Conservation (phyloP, 2,329 filamentous ascomycete species). For the Aspergillus pseudoglaucus region DNA sequence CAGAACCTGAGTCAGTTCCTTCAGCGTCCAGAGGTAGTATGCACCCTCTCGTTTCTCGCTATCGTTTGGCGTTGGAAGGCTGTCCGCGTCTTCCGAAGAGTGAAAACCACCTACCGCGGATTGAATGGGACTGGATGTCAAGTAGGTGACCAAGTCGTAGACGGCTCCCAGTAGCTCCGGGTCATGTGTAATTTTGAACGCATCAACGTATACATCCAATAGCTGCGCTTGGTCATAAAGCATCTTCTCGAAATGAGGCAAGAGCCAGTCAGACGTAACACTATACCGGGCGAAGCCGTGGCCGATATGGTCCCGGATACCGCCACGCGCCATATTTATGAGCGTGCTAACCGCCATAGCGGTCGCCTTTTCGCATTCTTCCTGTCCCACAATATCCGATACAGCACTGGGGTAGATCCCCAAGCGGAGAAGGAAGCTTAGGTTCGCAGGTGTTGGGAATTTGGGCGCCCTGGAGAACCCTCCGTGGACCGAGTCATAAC, state of each 20-base stretch:
- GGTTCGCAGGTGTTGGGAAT: slow-evolving; percentile 80
- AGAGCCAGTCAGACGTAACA: slow-evolving; percentile 82
- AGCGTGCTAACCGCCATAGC: slow-evolving; percentile 77
- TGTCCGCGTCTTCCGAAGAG: slow-evolving; percentile 87
- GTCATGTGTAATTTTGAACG: slow-evolving; percentile 63
- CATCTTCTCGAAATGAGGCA: slow-evolving; percentile 97
- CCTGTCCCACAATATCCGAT: slow-evolving; percentile 76
- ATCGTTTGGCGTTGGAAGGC: slow-evolving; percentile 65
- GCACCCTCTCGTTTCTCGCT: slow-evolving; percentile 82
- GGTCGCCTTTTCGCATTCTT: slow-evolving; percentile 66
- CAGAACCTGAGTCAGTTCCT: slow-evolving; percentile 75
- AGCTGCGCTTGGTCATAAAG: slow-evolving; percentile 87
- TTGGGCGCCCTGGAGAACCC: slow-evolving; percentile 80
- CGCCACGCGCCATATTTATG: slow-evolving; percentile 66
- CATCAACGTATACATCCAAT: slow-evolving; percentile 76
- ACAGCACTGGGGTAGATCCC: slow-evolving; percentile 65
- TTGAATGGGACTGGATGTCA: slow-evolving; percentile 65
- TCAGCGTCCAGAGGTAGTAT: slow-evolving; percentile 88
- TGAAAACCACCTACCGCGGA: slow-evolving; percentile 68
- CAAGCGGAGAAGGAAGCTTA: slow-evolving; percentile 73
- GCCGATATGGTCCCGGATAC: slow-evolving; percentile 68
- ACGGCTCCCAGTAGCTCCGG: slow-evolving; percentile 71
- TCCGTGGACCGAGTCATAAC: slow-evolving; percentile 71
- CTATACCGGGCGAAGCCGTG: slow-evolving; percentile 80
- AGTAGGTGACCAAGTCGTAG: slow-evolving; percentile 78